Evolutionary conservation across 768 basidiomycete genomes (phyloP), one percentile per base, ranked within the genome.

Genomic region (Tylopilus plumbeoviolaceoides): DNA sequence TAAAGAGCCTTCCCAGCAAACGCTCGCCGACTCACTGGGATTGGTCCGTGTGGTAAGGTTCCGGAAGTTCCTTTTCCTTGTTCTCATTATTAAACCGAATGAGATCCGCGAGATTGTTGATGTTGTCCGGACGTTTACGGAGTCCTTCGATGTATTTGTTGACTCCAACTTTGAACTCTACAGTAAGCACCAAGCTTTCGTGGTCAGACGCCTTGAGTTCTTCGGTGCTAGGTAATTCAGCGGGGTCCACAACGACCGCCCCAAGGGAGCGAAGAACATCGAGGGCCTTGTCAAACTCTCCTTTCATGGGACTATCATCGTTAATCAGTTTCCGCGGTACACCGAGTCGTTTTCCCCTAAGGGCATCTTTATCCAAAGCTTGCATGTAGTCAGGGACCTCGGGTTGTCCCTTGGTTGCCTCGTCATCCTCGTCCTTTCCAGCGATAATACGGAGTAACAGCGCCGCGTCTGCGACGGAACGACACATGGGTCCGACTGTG

Each of bases 81-180:
- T 87, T 74, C 12, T 73, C 73, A 23, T 74, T 68, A 58, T 87
- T 76, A 65, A 84, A 85, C 18, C 63, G 65, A 39, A 86, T 84
- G 50, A 86, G 56, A 53, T 84, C 81, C 3, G 77, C 80, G 1
- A 86, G 73, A 31, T 62, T 77, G 31, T 75, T 72, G 21, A 85
- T 78, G 5, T 80, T 81, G 1, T 80, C 74, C 0, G 84, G 84
- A 38, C 82, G 80, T 38, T 76, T 62, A 11, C 78, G 54, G 14
- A 86, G 69, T 1, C 60, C 69, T 21, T 74, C 57, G 23, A 78
- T 76, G 50, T 79, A 85, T 23, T 67, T 66, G 50, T 79, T 73
- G 20, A 86, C 53, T 51, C 82, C 73, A 42, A 78, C 83, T 73
- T 84, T 86, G 69, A 86, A 80, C 57, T 86, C 85, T 0, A 74